Base-by-base conservation (phyloP, 2,329 filamentous ascomycete species). In the Cercospora citrullina region DNA sequence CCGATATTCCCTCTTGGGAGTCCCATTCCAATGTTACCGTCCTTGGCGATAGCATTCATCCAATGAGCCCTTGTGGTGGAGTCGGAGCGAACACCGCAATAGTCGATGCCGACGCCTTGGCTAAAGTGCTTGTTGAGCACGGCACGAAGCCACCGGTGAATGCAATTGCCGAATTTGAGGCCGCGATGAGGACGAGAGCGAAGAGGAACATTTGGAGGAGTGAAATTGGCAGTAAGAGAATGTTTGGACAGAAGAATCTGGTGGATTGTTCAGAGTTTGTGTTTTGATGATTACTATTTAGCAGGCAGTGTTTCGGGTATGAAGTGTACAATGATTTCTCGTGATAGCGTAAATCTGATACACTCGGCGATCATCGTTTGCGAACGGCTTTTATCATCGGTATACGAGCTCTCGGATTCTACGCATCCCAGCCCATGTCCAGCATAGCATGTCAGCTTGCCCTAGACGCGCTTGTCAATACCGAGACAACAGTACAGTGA, bases 71-170 rank as follows among this genome's bases (percentile, higher is more conserved):
- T 1, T 81, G 80, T 3, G 81, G 82, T 18, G 82, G 80, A 0
- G 79, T 81, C 60, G 82, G 82, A 16, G 82, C 81, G 1, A 83
- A 83, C 62, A 83, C 81, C 0, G 82, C 82, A 26, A 75, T 84
- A 12, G 74, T 77, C 63, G 80, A 83, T 60, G 79, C 80, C 5
- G 79, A 77, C 21, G 74, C 81, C 45, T 69, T 84, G 36, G 80
- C 80, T 42, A 84, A 75, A 57, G 51, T 79, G 64, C 67, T 80
- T 18, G 72, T 72, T 8, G 76, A 78, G 42, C 75, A 76, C 2
- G 74, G 73, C 2, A 74, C 74, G 1, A 75, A 63, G 28, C 73
- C 63, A n/a, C 21, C 64, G 23, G 65, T 72, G 64, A 73, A 76
- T 16, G 77, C 75, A 10, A 71, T 80, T 9, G 77, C 72, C 14